Evolutionary conservation across 129 eudicot genomes (phyloP).

Genomic region (Solidago caesia): DNA sequence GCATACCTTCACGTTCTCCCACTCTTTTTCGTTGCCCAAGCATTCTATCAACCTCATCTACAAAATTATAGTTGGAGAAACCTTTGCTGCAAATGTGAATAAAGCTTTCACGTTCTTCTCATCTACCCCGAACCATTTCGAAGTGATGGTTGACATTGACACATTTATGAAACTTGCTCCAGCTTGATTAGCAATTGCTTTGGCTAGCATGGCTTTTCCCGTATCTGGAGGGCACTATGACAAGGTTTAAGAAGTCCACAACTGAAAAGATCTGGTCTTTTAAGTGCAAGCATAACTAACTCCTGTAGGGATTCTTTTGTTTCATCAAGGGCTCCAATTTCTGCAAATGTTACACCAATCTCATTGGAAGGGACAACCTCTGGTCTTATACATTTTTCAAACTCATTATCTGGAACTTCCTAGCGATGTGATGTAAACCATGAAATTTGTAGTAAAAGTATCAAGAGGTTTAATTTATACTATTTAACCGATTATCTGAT

Average conservation of each 20-base stretch:
- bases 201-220: slow-evolving; percentile 94
- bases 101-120: slow-evolving; percentile 90
- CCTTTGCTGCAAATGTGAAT: slow-evolving; percentile 89
- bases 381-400: slow-evolving; percentile 87
- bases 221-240: slow-evolving; percentile 92
- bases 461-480: neutral
- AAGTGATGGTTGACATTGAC: slow-evolving; percentile 94
- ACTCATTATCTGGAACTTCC: slow-evolving; percentile 95
- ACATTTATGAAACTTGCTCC: slow-evolving; percentile 96
- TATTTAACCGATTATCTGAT: neutral
- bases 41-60: slow-evolving; percentile 97
- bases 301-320: slow-evolving; percentile 88
- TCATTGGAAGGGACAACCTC: slow-evolving; percentile 92
- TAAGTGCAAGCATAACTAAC: slow-evolving; percentile 89
- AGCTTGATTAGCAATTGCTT: slow-evolving; percentile 91
- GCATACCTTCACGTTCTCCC: slow-evolving; percentile 97
- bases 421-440: slow-evolving; percentile 28
- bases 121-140: slow-evolving; percentile 98
- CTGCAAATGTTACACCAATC: slow-evolving; percentile 77
- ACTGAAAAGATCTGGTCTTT: slow-evolving; percentile 86
- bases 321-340: slow-evolving; percentile 84
- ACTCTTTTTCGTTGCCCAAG: slow-evolving; percentile 92
- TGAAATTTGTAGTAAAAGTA: neutral
- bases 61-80: slow-evolving; percentile 82
- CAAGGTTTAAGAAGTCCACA: slow-evolving; percentile 98